These are phyloP conservation scores for Isochrysis galbana DNA, from an alignment of 78 protist species.

Conservation along the genomic window DNA sequence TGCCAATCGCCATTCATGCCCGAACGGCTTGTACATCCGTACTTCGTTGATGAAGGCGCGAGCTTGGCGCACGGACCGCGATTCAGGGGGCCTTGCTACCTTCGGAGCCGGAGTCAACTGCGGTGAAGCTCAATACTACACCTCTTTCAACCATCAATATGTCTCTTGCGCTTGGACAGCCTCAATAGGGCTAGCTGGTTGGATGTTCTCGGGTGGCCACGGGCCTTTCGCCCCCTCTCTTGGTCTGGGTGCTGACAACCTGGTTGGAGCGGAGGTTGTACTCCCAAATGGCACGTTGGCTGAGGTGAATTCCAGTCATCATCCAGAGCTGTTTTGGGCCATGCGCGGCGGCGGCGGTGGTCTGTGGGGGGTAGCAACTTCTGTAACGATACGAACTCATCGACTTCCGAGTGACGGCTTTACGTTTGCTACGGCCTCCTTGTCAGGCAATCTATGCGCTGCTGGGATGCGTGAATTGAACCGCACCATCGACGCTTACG, in stretches of 20 bases:
- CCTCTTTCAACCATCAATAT: neutral
- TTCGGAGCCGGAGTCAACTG: neutral
- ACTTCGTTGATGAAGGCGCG: neutral
- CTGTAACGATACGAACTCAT: neutral
- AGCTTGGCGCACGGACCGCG: neutral
- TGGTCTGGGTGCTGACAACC: neutral
- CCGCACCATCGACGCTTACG: neutral
- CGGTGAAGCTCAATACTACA: neutral
- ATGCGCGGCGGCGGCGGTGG: neutral
- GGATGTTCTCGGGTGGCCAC: neutral
- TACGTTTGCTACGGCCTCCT: neutral
- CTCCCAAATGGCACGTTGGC: neutral
- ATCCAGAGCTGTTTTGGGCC: neutral
- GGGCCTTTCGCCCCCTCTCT: neutral
- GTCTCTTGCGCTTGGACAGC: neutral
- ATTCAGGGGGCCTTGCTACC: too few species aligned
- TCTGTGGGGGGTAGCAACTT: neutral
- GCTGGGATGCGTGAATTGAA: neutral
- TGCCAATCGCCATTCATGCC: neutral
- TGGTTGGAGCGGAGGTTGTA: neutral
- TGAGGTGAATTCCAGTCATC: neutral
- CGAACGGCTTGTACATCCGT: neutral
- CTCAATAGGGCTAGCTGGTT: neutral
- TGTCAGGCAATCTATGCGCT: neutral
- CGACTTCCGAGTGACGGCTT: neutral